Evolutionary conservation across 2,329 filamentous ascomycete genomes (phyloP).

Genomic region (Pseudogymnoascus sp.): DNA sequence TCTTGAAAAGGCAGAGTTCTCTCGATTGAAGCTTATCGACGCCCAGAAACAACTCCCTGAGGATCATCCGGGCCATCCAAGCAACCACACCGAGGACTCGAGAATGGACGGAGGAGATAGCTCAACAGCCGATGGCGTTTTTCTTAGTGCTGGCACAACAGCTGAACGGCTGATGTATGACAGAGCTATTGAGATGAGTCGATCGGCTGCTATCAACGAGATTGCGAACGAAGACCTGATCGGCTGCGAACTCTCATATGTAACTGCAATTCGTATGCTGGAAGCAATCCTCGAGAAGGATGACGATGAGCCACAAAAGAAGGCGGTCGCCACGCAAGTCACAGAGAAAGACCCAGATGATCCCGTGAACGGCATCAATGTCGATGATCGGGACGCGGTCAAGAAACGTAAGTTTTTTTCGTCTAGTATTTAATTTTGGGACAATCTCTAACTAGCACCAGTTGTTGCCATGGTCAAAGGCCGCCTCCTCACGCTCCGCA

Average conservation of each 20-base stretch:
- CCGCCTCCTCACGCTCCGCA: constrained; percentile 48
- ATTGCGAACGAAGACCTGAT: constrained; percentile 81
- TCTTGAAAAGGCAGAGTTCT: constrained; percentile 88
- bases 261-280: constrained; percentile 87
- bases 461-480: constrained; percentile 55
- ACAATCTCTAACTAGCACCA: constrained; percentile 31
- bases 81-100: constrained; percentile 58
- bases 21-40: constrained; percentile 79
- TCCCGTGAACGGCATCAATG: constrained; percentile 46
- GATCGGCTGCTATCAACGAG: constrained; percentile 88
- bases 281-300: constrained; percentile 89
- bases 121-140: constrained; percentile 68
- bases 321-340: constrained; percentile 11
- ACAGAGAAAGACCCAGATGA: constrained; percentile 2
- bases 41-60: constrained; percentile 75
- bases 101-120: constrained; percentile 43
- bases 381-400: constrained; percentile 64
- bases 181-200: constrained; percentile 92
- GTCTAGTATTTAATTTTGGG: background rate
- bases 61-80: constrained; percentile 80
- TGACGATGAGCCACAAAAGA: constrained; percentile 44
- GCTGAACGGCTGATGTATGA: constrained; percentile 98
- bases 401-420: constrained; percentile 53
- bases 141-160: constrained; percentile 79
- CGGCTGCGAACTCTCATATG: constrained; percentile 86